Percentiles rank a stretch among this genome's conserved stretches.
These are phyloP conservation scores for Rubia peregrina DNA, from an alignment of 305 asterid genomes.

Conservation along the genomic window DNA sequence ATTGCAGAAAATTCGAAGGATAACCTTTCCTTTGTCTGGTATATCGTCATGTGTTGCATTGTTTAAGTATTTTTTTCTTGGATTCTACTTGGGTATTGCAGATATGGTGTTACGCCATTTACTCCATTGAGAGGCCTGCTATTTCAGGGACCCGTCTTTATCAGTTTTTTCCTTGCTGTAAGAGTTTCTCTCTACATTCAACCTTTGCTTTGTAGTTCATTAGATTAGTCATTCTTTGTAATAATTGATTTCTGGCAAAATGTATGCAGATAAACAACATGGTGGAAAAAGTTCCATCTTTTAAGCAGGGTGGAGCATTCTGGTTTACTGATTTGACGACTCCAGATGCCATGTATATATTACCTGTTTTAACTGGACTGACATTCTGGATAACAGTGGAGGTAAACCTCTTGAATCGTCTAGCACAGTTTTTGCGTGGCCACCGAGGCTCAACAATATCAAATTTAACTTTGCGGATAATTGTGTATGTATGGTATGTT, in stretches of 20 bases:
- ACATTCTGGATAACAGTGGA: conserved; percentile 91
- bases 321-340: conserved; percentile 93
- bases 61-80: not conserved
- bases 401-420: conserved; percentile 30
- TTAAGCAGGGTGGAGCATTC: conserved; percentile 73
- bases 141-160: conserved; percentile 74
- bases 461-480: not conserved
- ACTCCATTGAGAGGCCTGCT: conserved; percentile 78
- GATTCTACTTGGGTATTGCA: conserved; percentile 28
- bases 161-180: conserved; percentile 92
- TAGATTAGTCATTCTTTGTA: conserved; percentile 8
- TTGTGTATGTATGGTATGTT: not conserved
- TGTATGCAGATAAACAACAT: conserved; percentile 54
- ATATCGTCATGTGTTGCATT: not conserved
- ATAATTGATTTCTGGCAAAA: conserved; percentile 8
- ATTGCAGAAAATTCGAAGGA: not conserved
- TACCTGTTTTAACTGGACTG: conserved; percentile 81
- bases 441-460: not conserved
- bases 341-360: conserved; percentile 64
- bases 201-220: not conserved
- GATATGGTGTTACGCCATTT: conserved; percentile 77
- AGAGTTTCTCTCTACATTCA: conserved; percentile 27
- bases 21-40: not conserved
- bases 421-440: not conserved
- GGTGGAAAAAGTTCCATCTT: conserved; percentile 88